Evolutionary conservation across 805 yeast species (phyloP), one percentile per base, ranked within the genome.

Genomic region (Saccharomycopsis sp.): DNA sequence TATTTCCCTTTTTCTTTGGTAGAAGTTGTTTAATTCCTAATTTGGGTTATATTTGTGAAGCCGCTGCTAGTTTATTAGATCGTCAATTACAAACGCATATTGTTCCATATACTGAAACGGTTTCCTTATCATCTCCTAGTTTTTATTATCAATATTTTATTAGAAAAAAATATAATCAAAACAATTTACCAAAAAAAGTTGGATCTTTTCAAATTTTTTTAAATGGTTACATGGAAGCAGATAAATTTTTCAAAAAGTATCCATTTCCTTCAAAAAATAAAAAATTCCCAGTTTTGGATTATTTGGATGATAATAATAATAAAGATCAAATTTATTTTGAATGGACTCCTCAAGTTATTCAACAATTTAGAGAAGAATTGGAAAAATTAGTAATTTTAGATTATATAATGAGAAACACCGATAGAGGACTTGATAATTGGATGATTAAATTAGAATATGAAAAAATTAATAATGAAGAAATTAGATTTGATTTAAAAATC

Each of bases 1-100:
- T 80, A 46, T 80, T 80, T 42, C 88, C 88, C 2, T 80, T 86
- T 50, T 79, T 78, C 53, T 80, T 80, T 58, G 87, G 88, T 3
- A 56, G 88, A 39, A 69, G 79, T 25, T 79, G 87, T 53, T 57
- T 80, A 37, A 77, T 80, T 21, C 85, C 86, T 1, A 80, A 80
- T 54, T 63, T 76, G 30, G 87, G 85, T 0, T 80, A 79, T 52
- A 67, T 79, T 14, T 71, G 83, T 43, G 88, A 80, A 53, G 72
- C 79, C 12, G 85, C 84, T 0, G 85, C 87, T 0, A 69, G 79
- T 46, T 57, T 74, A n/a, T 52, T 80, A 37, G 88, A 80, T 52
- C 61, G 71, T 40, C 76, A 73, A 49, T 59, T 80, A 17, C 67
- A 70, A 42, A 67, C 79, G 3, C 60, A 61, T 48, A 71, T 80